phyloP scores from a whole-genome alignment of 2,329 filamentous ascomycete species.

The Arthrobotrys pseudoclavata region DNA sequence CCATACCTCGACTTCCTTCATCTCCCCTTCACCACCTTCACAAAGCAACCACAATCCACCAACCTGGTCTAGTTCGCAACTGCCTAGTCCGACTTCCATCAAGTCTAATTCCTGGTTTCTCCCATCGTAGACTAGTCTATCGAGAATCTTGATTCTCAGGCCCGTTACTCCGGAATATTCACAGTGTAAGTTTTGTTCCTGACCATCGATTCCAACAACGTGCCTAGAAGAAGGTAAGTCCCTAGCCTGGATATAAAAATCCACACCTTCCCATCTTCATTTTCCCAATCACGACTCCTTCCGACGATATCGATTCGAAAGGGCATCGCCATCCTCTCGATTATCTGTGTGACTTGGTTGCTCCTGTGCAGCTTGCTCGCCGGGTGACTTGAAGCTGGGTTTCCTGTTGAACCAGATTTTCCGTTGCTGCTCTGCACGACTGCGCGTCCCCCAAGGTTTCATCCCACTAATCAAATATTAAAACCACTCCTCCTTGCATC shows the following conservation, averaged over 20 bases:
- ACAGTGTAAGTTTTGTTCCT: conserved; percentile 8
- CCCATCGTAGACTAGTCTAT: conserved; percentile 14
- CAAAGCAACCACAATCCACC: conserved; percentile 4
- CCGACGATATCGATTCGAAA: conserved; percentile 30
- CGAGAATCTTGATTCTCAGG: conserved; percentile 30
- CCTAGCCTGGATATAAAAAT: conserved; percentile 7
- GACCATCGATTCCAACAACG: conserved; percentile 13
- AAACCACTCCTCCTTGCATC: not conserved
- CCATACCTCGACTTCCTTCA: not conserved
- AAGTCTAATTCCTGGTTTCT: not conserved
- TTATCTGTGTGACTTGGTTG: conserved; percentile 19
- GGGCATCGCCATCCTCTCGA: not conserved
- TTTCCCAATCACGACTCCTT: not conserved
- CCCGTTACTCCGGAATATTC: conserved; percentile 5
- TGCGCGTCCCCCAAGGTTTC: not conserved
- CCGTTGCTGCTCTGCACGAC: conserved; percentile 16
- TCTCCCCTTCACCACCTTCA: conserved; percentile 18
- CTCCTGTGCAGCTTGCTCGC: conserved; percentile 35
- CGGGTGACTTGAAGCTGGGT: conserved; percentile 14
- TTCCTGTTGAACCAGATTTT: not conserved
- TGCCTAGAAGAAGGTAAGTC: not conserved
- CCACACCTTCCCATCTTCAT: not conserved
- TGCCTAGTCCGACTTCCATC: conserved; percentile 4
- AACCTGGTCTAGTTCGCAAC: conserved; percentile 27
- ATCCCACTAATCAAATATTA: conserved; percentile 15